Conservation (phyloP, 2,329 filamentous ascomycete species). For the Apiospora pterosperma region DNA sequence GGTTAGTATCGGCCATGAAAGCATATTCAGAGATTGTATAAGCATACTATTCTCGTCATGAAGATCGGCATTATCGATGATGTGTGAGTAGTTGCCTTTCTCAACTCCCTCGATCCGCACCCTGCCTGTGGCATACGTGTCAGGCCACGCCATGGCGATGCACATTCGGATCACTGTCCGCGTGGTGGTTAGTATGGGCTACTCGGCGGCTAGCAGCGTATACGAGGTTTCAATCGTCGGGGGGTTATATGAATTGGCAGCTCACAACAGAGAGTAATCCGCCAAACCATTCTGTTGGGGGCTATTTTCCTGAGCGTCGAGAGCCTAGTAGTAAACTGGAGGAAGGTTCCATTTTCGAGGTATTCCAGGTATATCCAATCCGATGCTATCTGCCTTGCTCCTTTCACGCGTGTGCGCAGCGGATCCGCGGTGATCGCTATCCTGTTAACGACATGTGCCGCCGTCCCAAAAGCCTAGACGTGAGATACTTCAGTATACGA, state of each 20-base stretch:
- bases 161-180: background rate
- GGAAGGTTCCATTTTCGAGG: background rate
- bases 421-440: background rate
- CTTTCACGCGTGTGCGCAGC: background rate
- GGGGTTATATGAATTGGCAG: background rate
- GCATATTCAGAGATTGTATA: background rate
- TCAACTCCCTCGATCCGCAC: background rate
- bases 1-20: background rate
- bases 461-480: background rate
- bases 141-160: background rate
- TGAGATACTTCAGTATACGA: background rate
- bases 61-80: background rate
- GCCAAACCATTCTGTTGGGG: background rate
- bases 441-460: background rate
- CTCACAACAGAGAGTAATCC: background rate
- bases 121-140: background rate
- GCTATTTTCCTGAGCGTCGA: background rate
- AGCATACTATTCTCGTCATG: background rate
- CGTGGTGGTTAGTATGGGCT: background rate
- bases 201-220: background rate
- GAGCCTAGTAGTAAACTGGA: background rate
- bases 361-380: background rate
- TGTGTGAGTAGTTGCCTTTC: background rate
- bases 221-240: no score
- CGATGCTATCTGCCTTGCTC: background rate